Evolutionary conservation across 2,329 filamentous ascomycete genomes (phyloP).

Genomic region (Pyricularia grisea): DNA sequence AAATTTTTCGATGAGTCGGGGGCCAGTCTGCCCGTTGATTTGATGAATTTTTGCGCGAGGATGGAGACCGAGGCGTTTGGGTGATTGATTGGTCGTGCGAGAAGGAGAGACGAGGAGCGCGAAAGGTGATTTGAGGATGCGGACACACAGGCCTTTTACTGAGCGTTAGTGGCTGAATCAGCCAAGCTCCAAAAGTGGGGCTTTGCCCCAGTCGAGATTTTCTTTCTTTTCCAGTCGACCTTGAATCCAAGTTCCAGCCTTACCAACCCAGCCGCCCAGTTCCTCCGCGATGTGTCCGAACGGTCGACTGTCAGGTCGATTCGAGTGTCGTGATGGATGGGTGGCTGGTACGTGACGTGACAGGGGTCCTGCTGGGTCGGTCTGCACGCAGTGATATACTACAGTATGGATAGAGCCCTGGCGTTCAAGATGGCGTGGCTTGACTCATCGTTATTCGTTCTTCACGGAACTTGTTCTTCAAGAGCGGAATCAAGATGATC

Average conservation of each 20-base stretch:
- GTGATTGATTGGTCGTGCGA: constrained; percentile 40
- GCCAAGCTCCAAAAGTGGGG: constrained; percentile 23
- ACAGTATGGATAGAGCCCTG: not conserved
- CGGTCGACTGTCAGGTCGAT: not conserved
- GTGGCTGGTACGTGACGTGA: not conserved
- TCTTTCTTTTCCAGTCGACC: not conserved
- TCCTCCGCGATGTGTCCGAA: not conserved
- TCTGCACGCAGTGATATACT: not conserved
- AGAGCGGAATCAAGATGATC: not conserved
- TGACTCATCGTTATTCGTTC: not conserved
- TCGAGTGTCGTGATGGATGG: not conserved
- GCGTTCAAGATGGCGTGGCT: not conserved
- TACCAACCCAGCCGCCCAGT: not conserved
- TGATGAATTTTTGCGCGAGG: constrained; percentile 17
- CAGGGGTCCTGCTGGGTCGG: not conserved
- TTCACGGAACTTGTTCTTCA: not conserved
- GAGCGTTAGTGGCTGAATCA: constrained; percentile 42
- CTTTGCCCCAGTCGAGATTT: constrained; percentile 5
- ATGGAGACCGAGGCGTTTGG: constrained; percentile 26
- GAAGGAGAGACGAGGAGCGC: constrained; percentile 30
- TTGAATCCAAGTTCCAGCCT: not conserved
- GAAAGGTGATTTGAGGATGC: constrained; percentile 43
- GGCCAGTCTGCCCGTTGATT: constrained; percentile 18
- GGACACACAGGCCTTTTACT: constrained; percentile 28
- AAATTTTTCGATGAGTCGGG: constrained; percentile 6